Conservation (phyloP, 2,329 filamentous ascomycete genomes). For the Ophiostoma ulmi region DNA sequence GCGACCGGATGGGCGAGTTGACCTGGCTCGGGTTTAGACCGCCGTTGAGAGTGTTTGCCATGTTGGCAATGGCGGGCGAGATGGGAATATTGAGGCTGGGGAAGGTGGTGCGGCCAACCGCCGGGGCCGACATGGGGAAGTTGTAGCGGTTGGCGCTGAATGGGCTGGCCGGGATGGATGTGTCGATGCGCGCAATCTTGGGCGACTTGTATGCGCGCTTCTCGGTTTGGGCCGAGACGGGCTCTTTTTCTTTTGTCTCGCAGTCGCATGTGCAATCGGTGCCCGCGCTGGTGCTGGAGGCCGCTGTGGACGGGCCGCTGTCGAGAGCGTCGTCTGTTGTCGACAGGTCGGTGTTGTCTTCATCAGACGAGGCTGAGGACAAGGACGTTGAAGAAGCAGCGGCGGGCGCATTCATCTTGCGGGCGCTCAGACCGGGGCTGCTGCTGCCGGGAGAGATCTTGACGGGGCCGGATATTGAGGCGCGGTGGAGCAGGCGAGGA, state of each 20-base stretch:
- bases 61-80: constrained; percentile 58
- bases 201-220: constrained; percentile 43
- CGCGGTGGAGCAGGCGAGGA: constrained; percentile 19
- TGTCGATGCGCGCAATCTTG: constrained; percentile 36
- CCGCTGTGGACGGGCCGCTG: constrained; percentile 51
- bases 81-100: constrained; percentile 70
- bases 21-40: constrained; percentile 28
- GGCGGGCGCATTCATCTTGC: constrained; percentile 30
- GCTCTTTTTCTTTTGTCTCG: constrained; percentile 36
- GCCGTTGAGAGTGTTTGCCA: not conserved
- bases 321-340: constrained; percentile 32
- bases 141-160: constrained; percentile 35
- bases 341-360: constrained; percentile 29
- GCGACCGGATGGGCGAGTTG: constrained; percentile 69
- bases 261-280: constrained; percentile 55
- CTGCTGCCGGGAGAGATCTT: constrained; percentile 44
- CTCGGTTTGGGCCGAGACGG: constrained; percentile 35
- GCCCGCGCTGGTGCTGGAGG: constrained; percentile 39
- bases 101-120: constrained; percentile 56
- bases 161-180: constrained; percentile 45
- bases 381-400: constrained; percentile 34
- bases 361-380: constrained; percentile 33
- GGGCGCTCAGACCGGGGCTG: constrained; percentile 34
- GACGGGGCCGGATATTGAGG: constrained; percentile 30
- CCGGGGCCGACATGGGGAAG: constrained; percentile 56